Conservation (phyloP, 2,329 filamentous ascomycete genomes). For the Aspergillus aculeatus region DNA sequence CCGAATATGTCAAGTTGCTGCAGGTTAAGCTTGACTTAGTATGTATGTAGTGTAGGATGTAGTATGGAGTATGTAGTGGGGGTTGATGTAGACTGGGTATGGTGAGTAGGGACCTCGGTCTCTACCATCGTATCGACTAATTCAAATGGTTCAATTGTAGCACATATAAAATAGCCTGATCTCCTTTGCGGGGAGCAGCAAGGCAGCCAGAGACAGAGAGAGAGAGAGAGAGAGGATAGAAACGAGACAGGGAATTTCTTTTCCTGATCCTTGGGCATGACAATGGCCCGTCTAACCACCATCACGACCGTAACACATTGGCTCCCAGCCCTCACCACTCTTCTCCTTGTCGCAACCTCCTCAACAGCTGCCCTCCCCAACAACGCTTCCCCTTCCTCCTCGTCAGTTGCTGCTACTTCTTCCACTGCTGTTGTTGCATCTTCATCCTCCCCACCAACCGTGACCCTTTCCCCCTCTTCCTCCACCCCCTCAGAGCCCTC, state of each 20-base stretch:
- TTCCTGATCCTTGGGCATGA: background rate
- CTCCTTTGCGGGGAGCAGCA: too few species aligned
- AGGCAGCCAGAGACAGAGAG: too few species aligned
- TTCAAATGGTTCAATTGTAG: too few species aligned
- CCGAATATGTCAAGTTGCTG: background rate
- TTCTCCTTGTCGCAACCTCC: background rate
- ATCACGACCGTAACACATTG: background rate
- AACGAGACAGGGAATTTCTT: too few species aligned
- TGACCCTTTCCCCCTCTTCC: background rate
- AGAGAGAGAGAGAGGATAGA: background rate
- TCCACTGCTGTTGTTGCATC: background rate
- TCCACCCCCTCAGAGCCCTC: background rate
- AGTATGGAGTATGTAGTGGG: too few species aligned
- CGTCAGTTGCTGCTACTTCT: background rate
- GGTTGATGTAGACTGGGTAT: too few species aligned
- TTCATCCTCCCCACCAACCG: background rate
- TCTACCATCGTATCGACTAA: too few species aligned
- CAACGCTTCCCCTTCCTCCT: background rate
- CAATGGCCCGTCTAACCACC: background rate
- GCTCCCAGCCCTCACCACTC: background rate
- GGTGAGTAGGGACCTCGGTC: too few species aligned
- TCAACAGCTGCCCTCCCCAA: slow-evolving; percentile 4
- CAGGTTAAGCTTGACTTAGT: background rate
- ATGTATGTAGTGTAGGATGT: too few species aligned
- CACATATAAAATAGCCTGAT: too few species aligned